Percentiles rank a stretch among this genome's conserved stretches.
These are phyloP conservation scores for Calonectria honghensis DNA, from an alignment of 2,329 filamentous ascomycete species.

Conservation along the genomic window DNA sequence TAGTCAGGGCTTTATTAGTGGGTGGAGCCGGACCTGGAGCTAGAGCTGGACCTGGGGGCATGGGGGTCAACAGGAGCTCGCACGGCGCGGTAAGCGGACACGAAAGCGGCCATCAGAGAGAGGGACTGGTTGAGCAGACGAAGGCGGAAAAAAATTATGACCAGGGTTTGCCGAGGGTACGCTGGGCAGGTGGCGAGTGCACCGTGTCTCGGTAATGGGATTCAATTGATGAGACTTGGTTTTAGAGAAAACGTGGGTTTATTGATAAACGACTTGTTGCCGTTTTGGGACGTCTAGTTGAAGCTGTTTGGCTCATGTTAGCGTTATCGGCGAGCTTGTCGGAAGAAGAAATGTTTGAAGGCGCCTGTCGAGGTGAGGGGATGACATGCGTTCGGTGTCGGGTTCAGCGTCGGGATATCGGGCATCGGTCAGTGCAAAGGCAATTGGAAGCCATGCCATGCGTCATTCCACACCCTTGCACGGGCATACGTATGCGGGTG, in stretches of 20 bases:
- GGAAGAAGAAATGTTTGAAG: constrained; percentile 31
- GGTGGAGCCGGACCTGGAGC: constrained; percentile 46
- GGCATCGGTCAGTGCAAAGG: constrained; percentile 18
- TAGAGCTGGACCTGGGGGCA: constrained; percentile 21
- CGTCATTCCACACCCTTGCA: constrained; percentile 35
- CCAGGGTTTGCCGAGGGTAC: constrained; percentile 42
- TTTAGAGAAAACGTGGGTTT: background rate
- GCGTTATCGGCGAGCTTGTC: constrained; percentile 22
- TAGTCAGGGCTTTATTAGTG: constrained; percentile 39
- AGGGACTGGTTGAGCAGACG: constrained; percentile 17
- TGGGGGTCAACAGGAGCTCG: constrained; percentile 35
- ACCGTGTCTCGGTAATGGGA: background rate
- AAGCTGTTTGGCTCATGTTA: constrained; percentile 31
- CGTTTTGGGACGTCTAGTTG: constrained; percentile 15
- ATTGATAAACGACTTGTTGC: constrained; percentile 11
- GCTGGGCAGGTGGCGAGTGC: background rate
- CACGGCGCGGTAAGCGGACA: constrained; percentile 41
- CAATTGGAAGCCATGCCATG: constrained; percentile 29
- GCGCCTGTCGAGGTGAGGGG: constrained; percentile 24
- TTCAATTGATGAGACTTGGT: background rate
- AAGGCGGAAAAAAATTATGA: constrained; percentile 23
- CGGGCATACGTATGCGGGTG: constrained; percentile 32
- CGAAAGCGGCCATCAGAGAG: constrained; percentile 28
- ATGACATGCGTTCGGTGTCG: constrained; percentile 34
- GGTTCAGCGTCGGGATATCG: constrained; percentile 31